A percentile compares a stretch with the other conserved stretches of the same genome.
Evolutionary conservation across 257 asterid genomes (phyloP).

Genomic region (Gentiana straminea): DNA sequence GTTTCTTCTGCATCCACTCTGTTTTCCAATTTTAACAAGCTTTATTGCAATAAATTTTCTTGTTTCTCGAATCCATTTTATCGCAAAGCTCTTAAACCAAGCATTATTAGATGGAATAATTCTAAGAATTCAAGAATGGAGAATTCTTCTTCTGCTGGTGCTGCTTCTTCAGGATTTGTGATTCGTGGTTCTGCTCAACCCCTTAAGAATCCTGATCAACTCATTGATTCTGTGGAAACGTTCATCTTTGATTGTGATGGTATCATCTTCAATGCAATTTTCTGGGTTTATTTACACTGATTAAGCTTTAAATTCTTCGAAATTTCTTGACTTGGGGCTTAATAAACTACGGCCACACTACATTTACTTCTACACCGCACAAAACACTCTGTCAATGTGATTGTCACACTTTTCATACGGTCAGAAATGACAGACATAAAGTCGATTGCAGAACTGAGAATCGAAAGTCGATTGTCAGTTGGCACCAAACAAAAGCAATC

Average conservation of each 20-base stretch:
- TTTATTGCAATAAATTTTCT: slow-evolving; percentile 23
- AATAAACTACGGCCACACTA: too few species aligned
- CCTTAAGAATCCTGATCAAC: slow-evolving; percentile 73
- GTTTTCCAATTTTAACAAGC: slow-evolving; percentile 25
- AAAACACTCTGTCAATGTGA: too few species aligned
- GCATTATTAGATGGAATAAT: slow-evolving; percentile 37
- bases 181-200: slow-evolving; percentile 54
- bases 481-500: too few species aligned
- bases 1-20: slow-evolving; percentile 33
- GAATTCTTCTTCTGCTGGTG: slow-evolving; percentile 12
- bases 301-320: too few species aligned
- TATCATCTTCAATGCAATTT: slow-evolving; percentile 9
- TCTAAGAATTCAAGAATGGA: slow-evolving; percentile 38
- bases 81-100: slow-evolving; percentile 23
- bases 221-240: slow-evolving; percentile 83
- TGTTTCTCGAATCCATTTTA: slow-evolving; percentile 31
- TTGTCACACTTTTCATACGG: too few species aligned
- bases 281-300: too few species aligned
- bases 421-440: too few species aligned
- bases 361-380: too few species aligned
- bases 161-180: slow-evolving; percentile 24
- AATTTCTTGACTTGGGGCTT: too few species aligned
- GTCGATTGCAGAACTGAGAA: too few species aligned
- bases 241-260: slow-evolving; percentile 99
- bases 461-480: too few species aligned